Evolutionary conservation across 768 basidiomycete species (phyloP).

Genomic region (Nevesoporus exiguus): DNA sequence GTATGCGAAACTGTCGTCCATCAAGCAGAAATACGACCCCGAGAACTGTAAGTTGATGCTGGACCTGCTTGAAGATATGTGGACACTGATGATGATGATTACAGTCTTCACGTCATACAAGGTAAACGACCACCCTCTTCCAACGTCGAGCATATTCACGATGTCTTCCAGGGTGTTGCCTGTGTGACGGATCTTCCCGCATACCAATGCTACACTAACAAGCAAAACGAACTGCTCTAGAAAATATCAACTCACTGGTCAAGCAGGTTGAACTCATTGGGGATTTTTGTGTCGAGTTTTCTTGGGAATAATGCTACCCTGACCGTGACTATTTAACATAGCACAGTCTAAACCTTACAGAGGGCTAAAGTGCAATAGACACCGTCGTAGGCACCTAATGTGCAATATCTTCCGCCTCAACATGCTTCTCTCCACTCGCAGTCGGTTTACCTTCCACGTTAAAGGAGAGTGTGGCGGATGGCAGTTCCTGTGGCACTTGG

Average conservation of each 20-base stretch:
- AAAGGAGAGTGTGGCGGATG: background rate
- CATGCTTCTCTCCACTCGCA: background rate
- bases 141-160: background rate
- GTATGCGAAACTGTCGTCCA: conserved; percentile 11
- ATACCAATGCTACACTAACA: conserved; percentile 2
- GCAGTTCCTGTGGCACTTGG: conserved; percentile 4
- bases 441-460: conserved; percentile 1
- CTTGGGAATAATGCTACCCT: background rate
- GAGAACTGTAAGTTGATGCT: conserved; percentile 11
- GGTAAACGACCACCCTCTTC: background rate
- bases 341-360: background rate
- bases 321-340: conserved; percentile 4
- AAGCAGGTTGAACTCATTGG: background rate
- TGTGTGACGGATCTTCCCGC: conserved; percentile 1
- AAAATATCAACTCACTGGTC: background rate
- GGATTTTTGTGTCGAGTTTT: background rate
- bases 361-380: conserved; percentile 3
- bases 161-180: conserved; percentile 3
- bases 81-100: background rate
- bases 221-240: conserved; percentile 3
- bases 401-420: conserved; percentile 5
- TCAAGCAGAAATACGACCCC: conserved; percentile 25
- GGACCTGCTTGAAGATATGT: background rate
- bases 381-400: background rate
- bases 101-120: conserved; percentile 19